Evolutionary conservation across 2,329 filamentous ascomycete genomes (phyloP).

Genomic region (Zelopaecilomyces penicillatus): DNA sequence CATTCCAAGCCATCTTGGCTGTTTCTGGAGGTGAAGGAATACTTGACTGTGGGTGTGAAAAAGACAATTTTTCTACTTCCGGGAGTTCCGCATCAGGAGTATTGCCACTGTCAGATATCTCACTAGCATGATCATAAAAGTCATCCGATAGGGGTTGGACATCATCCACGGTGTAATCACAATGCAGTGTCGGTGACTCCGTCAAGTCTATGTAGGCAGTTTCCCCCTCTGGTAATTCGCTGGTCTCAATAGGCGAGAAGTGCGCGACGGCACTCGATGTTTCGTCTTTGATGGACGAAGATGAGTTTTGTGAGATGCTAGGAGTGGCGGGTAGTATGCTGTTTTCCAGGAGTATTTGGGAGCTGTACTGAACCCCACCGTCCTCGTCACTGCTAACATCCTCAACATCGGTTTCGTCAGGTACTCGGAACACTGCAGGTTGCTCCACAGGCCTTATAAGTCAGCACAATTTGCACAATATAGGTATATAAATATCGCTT

Average conservation of each 20-base stretch:
- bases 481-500: neutral
- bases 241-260: no score
- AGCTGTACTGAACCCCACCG: constrained; percentile 16
- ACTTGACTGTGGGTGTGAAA: neutral
- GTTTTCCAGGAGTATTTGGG: constrained; percentile 18
- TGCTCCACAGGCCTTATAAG: constrained; percentile 17
- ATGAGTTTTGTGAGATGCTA: neutral
- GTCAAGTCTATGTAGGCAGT: no score
- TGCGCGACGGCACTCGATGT: no score
- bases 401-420: constrained; percentile 32
- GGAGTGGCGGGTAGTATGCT: constrained; percentile 19
- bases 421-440: constrained; percentile 31
- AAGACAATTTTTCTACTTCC: constrained; percentile 4
- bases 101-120: constrained; percentile 16
- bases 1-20: neutral
- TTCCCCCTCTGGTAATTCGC: no score
- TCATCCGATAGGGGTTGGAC: no score
- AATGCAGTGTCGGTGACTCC: no score
- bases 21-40: constrained; percentile 3
- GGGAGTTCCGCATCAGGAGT: neutral
- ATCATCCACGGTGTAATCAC: no score
- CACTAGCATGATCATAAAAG: constrained; percentile 6
- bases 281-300: no score
- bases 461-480: constrained; percentile 9
- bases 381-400: constrained; percentile 20